phyloP scores from a whole-genome alignment of 768 basidiomycete genomes.

The Rhodotorula sphaerocarpa region DNA sequence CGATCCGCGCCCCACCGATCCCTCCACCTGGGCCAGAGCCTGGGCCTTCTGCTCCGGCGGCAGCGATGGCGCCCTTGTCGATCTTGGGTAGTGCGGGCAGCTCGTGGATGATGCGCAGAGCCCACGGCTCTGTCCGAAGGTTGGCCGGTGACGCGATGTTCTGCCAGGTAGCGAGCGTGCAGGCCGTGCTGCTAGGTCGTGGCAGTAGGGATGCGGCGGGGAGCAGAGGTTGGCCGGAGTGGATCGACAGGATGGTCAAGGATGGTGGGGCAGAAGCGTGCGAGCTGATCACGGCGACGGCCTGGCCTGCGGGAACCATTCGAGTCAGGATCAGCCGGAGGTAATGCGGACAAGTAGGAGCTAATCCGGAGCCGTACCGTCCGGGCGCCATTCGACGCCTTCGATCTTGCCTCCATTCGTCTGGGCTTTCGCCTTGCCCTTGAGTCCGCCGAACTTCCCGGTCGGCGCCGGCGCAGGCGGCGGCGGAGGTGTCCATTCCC shows the following conservation, averaged over 20 bases:
- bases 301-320: conserved; percentile 12
- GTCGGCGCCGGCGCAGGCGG: background rate
- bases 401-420: background rate
- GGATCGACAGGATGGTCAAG: conserved; percentile 24
- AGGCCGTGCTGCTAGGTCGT: background rate
- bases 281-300: conserved; percentile 9
- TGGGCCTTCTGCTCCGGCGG: background rate
- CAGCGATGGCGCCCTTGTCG: conserved; percentile 1
- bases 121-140: conserved; percentile 5
- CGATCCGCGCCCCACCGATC: background rate
- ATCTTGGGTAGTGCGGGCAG: conserved; percentile 23
- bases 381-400: background rate
- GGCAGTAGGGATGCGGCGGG: background rate
- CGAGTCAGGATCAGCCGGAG: background rate
- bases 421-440: background rate
- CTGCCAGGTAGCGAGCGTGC: conserved; percentile 21
- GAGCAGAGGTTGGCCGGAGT: conserved; percentile 10
- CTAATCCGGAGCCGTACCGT: background rate
- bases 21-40: background rate
- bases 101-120: background rate
- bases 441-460: background rate
- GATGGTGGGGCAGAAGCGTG: background rate
- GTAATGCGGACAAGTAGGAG: too few relatives aligned
- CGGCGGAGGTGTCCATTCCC: conserved; percentile 5
- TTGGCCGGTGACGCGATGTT: background rate